Evolutionary conservation across 1,139 yeast genomes (phyloP), one percentile per base, ranked within the genome.

Genomic region (Yamadazyma friedrichii): DNA sequence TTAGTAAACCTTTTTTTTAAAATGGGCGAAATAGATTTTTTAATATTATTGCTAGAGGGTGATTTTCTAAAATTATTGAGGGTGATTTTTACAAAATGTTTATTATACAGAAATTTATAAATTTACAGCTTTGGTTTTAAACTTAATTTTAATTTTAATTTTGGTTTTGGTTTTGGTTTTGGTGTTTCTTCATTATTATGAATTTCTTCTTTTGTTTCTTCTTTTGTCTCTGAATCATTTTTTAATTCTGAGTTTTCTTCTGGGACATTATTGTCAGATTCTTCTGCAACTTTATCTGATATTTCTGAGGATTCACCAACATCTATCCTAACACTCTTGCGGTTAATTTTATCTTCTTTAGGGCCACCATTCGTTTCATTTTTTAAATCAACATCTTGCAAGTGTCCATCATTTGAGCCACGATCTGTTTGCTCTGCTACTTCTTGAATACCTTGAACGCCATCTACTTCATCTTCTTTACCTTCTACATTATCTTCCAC

Each of bases 101-200:
- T 39, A 39, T 39, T 39, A 31, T 39, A 39, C 41, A 39, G n/a
- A 4, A 12, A 15, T 24, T 15, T 25, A 31, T 25, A 33, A 3
- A 33, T 15, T 37, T 41, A 41, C 40, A 37, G 39, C 15, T 26
- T 37, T 36, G 33, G 20, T 34, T 37, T 33, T 6, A 32, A 13
- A 12, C 42, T 45, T 17, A 45, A 38, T 26, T 40, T 45, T 24
- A 46, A 41, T 31, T 43, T 46, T n/a, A 46, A 33, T 30, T 46
- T 46, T 24, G 41, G 39, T 30, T 38, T 44, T 10, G 42, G 42
- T 33, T 33, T 31, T 15, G 37, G 26, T 33, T 34, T 33, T 12
- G 36, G 30, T n/a, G 33, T 11, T 20, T 31, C 34, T 29, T 41
- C 29, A 11, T 20, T 20, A 6, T 41, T 25, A 11, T 20, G 5